Conservation (phyloP, 352 stramenopile species). For the Phytophthora pinifolia region DNA sequence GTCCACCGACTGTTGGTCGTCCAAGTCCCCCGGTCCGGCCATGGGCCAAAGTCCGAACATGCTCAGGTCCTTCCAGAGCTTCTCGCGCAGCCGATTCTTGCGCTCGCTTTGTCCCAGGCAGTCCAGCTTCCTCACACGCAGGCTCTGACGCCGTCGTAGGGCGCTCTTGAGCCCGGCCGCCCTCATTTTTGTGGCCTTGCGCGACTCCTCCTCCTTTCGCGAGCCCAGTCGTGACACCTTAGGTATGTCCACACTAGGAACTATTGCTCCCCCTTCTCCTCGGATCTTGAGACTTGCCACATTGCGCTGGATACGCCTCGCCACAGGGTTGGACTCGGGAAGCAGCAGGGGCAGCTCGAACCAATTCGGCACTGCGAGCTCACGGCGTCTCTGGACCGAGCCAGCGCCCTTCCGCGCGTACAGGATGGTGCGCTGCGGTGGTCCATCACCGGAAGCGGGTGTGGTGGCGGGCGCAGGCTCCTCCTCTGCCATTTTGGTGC, state of each 20-base stretch:
- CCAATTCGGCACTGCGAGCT: conserved; percentile 45
- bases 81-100: conserved; percentile 42
- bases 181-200: conserved; percentile 19
- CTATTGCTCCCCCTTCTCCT: neutral
- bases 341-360: conserved; percentile 69
- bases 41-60: conserved; percentile 59
- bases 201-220: conserved; percentile 21
- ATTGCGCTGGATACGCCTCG: conserved; percentile 45
- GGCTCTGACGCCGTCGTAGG: conserved; percentile 30
- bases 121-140: conserved; percentile 29
- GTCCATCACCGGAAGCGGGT: neutral
- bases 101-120: conserved; percentile 24
- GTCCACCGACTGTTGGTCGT: conserved; percentile 38
- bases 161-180: conserved; percentile 13
- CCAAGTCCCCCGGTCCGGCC: conserved; percentile 13
- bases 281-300: conserved; percentile 1
- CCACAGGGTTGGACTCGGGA: conserved; percentile 39
- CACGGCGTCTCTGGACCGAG: conserved; percentile 19
- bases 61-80: conserved; percentile 60
- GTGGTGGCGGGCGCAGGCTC: neutral
- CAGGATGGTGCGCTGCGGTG: conserved; percentile 35
- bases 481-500: neutral
- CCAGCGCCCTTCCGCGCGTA: conserved; percentile 25
- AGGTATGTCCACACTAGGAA: conserved; percentile 9
- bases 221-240: conserved; percentile 50